Percentiles rank a stretch among this genome's conserved stretches.
Conservation (phyloP, 2,329 filamentous ascomycete species). For the Rhynchosporium secalis region DNA sequence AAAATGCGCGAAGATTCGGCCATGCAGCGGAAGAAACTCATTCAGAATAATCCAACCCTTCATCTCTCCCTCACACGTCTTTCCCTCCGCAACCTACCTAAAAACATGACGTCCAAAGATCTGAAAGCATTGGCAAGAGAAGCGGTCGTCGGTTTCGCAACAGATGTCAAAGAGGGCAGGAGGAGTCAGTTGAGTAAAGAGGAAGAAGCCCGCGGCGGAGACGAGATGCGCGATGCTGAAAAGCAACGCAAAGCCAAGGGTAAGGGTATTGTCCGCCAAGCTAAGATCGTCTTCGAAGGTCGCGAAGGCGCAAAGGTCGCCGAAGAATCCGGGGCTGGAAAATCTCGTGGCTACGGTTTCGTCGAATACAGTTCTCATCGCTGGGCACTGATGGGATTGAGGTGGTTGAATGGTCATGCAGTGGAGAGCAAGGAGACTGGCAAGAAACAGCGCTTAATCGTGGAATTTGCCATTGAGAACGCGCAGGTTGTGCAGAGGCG, state of each 20-base stretch:
- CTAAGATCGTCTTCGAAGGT: conserved; percentile 93
- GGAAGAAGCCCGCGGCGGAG: conserved; percentile 76
- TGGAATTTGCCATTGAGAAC: conserved; percentile 98
- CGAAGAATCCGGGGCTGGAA: conserved; percentile 74
- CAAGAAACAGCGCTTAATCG: conserved; percentile 85
- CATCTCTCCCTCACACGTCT: conserved; percentile 88
- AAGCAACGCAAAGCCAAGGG: conserved; percentile 75
- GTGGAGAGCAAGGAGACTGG: conserved; percentile 60
- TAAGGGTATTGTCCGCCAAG: conserved; percentile 85
- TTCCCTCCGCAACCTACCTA: conserved; percentile 87
- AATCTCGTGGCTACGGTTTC: conserved; percentile 93
- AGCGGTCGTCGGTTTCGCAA: conserved; percentile 92
- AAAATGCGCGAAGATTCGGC: conserved; percentile 86
- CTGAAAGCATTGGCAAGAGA: conserved; percentile 88
- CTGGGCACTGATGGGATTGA: conserved; percentile 89
- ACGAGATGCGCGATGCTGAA: conserved; percentile 79
- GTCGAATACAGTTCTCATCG: conserved; percentile 95
- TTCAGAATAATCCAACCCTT: conserved; percentile 86
- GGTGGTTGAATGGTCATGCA: conserved; percentile 84
- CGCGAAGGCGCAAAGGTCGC: conserved; percentile 79
- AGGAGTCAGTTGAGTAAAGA: conserved; percentile 85
- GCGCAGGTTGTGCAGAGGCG: conserved; percentile 89
- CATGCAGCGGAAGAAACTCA: conserved; percentile 83
- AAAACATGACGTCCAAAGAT: conserved; percentile 78
- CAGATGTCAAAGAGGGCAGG: conserved; percentile 76